phyloP scores from a whole-genome alignment of 2,329 filamentous ascomycete species.

The Reticulascus tulasneorum region DNA sequence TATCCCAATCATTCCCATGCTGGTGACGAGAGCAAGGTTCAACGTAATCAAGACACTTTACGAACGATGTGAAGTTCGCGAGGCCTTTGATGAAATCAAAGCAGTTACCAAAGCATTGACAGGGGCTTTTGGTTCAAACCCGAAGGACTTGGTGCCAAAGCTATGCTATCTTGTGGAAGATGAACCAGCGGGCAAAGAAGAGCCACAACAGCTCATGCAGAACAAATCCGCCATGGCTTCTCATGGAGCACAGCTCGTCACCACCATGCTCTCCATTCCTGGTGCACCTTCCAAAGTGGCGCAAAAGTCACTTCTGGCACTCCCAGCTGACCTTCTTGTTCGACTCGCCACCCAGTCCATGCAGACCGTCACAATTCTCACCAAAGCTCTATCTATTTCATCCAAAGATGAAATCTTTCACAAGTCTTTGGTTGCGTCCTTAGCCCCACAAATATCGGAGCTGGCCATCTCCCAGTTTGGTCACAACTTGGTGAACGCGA shows the following conservation, averaged over 20 bases:
- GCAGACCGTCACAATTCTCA: conserved; percentile 45
- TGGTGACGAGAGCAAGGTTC: conserved; percentile 72
- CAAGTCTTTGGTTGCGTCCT: conserved; percentile 46
- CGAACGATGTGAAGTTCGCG: conserved; percentile 72
- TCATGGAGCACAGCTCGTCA: conserved; percentile 78
- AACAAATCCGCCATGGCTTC: conserved; percentile 53
- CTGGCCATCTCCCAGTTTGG: conserved; percentile 48
- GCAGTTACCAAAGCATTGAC: conserved; percentile 44
- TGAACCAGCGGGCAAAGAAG: conserved; percentile 24
- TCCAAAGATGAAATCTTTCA: conserved; percentile 49
- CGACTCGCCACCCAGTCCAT: conserved; percentile 58
- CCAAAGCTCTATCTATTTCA: conserved; percentile 44
- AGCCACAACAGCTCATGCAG: conserved; percentile 39
- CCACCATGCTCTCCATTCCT: conserved; percentile 72
- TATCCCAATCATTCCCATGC: conserved; percentile 64
- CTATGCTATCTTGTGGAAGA: conserved; percentile 42
- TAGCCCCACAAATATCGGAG: conserved; percentile 40
- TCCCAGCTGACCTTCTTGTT: conserved; percentile 52
- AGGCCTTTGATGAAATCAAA: conserved; percentile 49
- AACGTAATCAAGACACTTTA: conserved; percentile 78
- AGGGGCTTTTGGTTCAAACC: conserved; percentile 42
- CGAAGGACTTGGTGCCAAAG: conserved; percentile 43
- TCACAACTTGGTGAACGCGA: conserved; percentile 46
- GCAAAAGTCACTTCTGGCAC: conserved; percentile 64
- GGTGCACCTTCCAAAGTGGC: conserved; percentile 67